Percentiles rank a stretch among this genome's conserved stretches.
phyloP scores from a whole-genome alignment of 2,329 filamentous ascomycete genomes.

The Stagonosporopsis rhizophila region DNA sequence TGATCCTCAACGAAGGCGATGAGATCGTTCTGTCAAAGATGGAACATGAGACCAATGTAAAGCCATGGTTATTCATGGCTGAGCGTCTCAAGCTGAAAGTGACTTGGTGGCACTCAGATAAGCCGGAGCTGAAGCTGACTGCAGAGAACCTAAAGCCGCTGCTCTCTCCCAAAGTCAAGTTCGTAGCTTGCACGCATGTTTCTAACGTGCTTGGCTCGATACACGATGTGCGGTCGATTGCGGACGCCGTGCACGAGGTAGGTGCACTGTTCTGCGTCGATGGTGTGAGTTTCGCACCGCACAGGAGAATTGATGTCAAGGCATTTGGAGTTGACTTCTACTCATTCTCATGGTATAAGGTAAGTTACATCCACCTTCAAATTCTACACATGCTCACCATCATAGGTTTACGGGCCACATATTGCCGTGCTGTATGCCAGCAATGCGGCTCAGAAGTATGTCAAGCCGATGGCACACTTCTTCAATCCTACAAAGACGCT shows the following conservation, averaged over 20 bases:
- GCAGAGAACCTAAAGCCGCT: slow-evolving; percentile 64
- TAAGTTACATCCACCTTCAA: slow-evolving; percentile 17
- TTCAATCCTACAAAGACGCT: slow-evolving; percentile 69
- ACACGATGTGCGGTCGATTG: slow-evolving; percentile 66
- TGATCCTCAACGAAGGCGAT: slow-evolving; percentile 54
- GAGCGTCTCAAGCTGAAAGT: slow-evolving; percentile 65
- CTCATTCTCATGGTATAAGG: slow-evolving; percentile 81
- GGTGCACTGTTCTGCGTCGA: slow-evolving; percentile 74
- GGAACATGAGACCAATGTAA: slow-evolving; percentile 81
- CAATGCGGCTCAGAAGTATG: slow-evolving; percentile 60
- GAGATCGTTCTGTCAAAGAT: slow-evolving; percentile 75
- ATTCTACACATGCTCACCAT: background rate
- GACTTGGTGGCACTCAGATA: slow-evolving; percentile 70
- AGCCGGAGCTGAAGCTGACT: slow-evolving; percentile 65
- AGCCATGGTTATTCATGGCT: slow-evolving; percentile 75
- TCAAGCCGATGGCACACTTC: slow-evolving; percentile 69
- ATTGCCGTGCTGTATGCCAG: slow-evolving; percentile 74
- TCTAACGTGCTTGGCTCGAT: slow-evolving; percentile 78
- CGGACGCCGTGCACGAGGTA: slow-evolving; percentile 58
- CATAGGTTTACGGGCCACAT: slow-evolving; percentile 74
- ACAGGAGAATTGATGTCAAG: slow-evolving; percentile 72
- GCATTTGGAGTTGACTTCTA: slow-evolving; percentile 77
- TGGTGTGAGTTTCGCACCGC: slow-evolving; percentile 78
- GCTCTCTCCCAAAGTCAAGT: slow-evolving; percentile 68
- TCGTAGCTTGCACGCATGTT: slow-evolving; percentile 76